A percentile compares a stretch with the other conserved stretches of the same genome.
Evolutionary conservation across 192 early-diverging fungal species (phyloP).

Genomic region (Entomortierella parvispora): DNA sequence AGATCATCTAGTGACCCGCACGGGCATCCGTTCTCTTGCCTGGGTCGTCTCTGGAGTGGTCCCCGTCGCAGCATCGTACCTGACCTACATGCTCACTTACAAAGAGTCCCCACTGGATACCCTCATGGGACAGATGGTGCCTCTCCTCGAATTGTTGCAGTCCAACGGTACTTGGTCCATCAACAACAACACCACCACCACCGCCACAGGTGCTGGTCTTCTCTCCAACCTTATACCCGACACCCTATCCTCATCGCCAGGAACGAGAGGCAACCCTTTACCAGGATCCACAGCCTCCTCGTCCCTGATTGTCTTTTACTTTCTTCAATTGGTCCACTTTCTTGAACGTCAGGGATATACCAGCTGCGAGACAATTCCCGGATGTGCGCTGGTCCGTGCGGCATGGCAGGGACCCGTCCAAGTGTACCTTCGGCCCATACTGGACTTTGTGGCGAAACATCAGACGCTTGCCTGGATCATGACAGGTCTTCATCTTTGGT

Average conservation of each 20-base stretch:
- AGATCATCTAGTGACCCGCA: conserved; percentile 31
- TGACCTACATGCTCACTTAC: conserved; percentile 41
- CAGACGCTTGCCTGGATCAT: conserved; percentile 22
- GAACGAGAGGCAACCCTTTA: not conserved
- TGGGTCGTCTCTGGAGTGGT: conserved; percentile 16
- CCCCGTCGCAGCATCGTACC: conserved; percentile 25
- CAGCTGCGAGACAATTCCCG: conserved; percentile 13
- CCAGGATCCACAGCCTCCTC: not conserved
- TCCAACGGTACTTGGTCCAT: conserved; percentile 1
- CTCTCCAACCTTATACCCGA: not conserved
- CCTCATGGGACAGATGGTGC: conserved; percentile 7
- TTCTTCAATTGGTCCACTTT: conserved; percentile 2
- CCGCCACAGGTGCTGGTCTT: not conserved
- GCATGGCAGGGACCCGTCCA: conserved; percentile 9
- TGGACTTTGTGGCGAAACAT: conserved; percentile 29
- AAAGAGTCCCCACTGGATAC: conserved; percentile 36
- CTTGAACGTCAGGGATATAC: conserved; percentile 20
- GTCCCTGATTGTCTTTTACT: not conserved
- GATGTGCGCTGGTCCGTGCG: conserved; percentile 12
- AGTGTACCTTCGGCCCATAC: conserved; percentile 1
- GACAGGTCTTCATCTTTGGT: conserved; percentile 25
- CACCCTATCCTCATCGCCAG: not conserved
- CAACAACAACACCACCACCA: not conserved
- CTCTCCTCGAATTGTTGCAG: conserved; percentile 20
- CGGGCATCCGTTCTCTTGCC: conserved; percentile 28